phyloP scores from a whole-genome alignment of 2,329 filamentous ascomycete species.

The Colletotrichum cereale region DNA sequence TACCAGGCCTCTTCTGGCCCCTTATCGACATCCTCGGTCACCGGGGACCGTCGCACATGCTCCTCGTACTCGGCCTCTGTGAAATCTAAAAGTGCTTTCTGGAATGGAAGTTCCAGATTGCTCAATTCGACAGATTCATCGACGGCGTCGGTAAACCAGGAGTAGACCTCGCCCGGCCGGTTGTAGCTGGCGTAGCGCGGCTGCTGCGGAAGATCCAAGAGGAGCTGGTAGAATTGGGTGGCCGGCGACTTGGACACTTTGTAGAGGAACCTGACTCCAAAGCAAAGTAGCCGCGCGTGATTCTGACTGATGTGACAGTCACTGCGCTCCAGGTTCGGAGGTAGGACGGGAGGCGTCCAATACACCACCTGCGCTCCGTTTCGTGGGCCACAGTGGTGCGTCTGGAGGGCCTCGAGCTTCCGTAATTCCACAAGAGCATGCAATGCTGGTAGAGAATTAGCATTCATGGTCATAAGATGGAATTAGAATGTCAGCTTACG shows the following conservation, averaged over 20 bases:
- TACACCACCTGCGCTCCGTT: constrained; percentile 26
- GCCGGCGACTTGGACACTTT: constrained; percentile 19
- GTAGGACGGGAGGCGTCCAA: constrained; percentile 26
- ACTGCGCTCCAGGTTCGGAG: constrained; percentile 20
- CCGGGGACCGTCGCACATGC: constrained; percentile 16
- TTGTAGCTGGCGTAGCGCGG: constrained; percentile 34
- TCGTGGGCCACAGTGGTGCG: constrained; percentile 27
- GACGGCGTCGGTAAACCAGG: constrained; percentile 33
- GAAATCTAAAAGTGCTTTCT: constrained; percentile 2
- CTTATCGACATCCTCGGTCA: constrained; percentile 20
- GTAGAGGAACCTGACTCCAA: constrained; percentile 32
- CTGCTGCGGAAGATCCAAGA: constrained; percentile 26
- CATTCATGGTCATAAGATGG: not conserved
- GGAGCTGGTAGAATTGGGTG: constrained; percentile 27
- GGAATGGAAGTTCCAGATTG: constrained; percentile 9
- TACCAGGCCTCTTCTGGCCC: constrained; percentile 38
- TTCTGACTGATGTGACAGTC: constrained; percentile 38
- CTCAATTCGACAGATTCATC: constrained; percentile 20
- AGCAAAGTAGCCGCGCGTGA: constrained; percentile 29
- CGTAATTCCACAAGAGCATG: constrained; percentile 30
- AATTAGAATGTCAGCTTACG: constrained; percentile 9
- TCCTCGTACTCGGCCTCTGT: constrained; percentile 18
- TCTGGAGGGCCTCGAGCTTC: constrained; percentile 23
- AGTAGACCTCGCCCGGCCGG: constrained; percentile 28
- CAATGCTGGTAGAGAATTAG: constrained; percentile 12